These are phyloP conservation scores for Lolium multiflorum DNA, from an alignment of 176 grass and related monocot species.

Conservation along the genomic window DNA sequence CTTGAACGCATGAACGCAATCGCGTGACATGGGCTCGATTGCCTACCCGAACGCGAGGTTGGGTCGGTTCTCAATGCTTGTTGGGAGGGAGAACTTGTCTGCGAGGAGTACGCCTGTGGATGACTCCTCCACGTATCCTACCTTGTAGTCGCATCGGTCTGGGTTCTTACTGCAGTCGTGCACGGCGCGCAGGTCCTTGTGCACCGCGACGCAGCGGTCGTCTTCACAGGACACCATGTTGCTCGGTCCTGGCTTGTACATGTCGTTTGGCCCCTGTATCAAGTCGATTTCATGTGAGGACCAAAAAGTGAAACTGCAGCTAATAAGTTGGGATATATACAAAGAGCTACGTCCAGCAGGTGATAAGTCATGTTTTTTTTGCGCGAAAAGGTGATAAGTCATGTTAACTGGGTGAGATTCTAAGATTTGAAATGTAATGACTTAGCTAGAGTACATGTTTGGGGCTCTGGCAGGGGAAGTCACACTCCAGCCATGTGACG, in stretches of 20 bases:
- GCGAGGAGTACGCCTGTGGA: neutral
- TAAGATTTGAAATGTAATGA: no score
- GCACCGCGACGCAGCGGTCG: neutral
- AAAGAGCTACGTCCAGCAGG: neutral
- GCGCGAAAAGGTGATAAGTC: no score
- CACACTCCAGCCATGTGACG: neutral
- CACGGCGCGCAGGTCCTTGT: neutral
- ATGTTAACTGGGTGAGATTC: no score
- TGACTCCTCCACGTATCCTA: neutral
- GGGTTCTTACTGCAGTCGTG: neutral
- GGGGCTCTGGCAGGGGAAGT: neutral
- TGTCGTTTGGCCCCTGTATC: neutral
- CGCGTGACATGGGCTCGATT: neutral
- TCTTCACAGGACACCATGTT: neutral
- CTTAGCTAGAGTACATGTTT: neutral
- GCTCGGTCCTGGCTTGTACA: neutral
- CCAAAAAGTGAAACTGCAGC: neutral
- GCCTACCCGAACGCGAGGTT: neutral
- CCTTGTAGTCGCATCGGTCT: neutral
- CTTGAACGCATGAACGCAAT: no score
- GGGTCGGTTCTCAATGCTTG: neutral
- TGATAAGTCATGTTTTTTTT: no score
- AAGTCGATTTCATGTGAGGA: neutral
- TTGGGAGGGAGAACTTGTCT: neutral
- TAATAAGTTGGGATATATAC: neutral